Evolutionary conservation across 352 stramenopile species (phyloP).

Genomic region (Blastocystis sp.): DNA sequence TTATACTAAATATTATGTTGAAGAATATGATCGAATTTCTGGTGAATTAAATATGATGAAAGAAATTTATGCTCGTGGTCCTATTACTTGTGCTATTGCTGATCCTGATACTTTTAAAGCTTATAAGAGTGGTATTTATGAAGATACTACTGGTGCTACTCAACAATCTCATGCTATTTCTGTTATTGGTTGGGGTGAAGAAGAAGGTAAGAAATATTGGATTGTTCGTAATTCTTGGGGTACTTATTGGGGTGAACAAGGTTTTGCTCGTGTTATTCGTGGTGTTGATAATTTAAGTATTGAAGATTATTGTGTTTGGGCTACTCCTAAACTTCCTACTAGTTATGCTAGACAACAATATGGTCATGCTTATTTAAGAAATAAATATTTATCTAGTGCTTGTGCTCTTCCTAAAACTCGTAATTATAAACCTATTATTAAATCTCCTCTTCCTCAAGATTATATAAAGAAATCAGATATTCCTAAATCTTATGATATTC

Average conservation of each 20-base stretch:
- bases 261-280: constrained; percentile 71
- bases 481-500: constrained; percentile 75
- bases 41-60: constrained; percentile 75
- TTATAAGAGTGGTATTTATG: constrained; percentile 74
- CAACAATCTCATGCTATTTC: constrained; percentile 70
- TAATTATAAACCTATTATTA: constrained; percentile 13
- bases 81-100: constrained; percentile 63
- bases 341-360: constrained; percentile 37
- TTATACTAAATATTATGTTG: constrained; percentile 79
- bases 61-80: constrained; percentile 78
- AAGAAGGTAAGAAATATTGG: constrained; percentile 67
- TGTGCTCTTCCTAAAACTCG: constrained; percentile 78
- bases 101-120: constrained; percentile 47
- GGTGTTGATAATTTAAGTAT: constrained; percentile 73
- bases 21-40: constrained; percentile 69
- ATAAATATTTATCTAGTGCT: constrained; percentile 58
- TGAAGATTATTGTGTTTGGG: constrained; percentile 72
- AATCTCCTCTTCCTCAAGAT: constrained; percentile 50
- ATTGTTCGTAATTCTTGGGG: constrained; percentile 80
- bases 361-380: constrained; percentile 54
- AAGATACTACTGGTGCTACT: constrained; percentile 58
- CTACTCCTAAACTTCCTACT: constrained; percentile 48
- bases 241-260: constrained; percentile 75
- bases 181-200: constrained; percentile 76
- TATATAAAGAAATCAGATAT: constrained; percentile 58